Conservation (phyloP, 1,139 yeast genomes). For the Taphrina pruni region DNA sequence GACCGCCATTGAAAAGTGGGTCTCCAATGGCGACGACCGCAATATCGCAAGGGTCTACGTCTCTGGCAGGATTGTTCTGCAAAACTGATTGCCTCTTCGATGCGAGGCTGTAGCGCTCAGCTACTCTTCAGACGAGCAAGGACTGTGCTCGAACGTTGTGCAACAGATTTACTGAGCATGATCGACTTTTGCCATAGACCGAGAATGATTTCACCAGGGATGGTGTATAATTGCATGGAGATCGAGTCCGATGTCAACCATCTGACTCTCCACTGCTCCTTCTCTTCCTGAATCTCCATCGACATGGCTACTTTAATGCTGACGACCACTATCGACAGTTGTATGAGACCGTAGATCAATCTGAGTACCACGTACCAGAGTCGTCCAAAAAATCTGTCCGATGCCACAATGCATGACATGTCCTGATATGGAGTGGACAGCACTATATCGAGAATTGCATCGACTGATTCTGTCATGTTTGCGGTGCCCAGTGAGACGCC, state of each 20-base stretch:
- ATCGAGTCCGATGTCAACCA: neutral
- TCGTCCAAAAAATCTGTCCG: neutral
- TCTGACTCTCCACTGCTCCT: neutral
- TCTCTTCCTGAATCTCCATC: neutral
- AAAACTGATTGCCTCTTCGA: neutral
- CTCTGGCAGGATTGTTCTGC: slow-evolving; percentile 65
- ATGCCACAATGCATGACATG: neutral
- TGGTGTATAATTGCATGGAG: slow-evolving; percentile 13
- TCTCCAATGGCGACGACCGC: slow-evolving; percentile 93
- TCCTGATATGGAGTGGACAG: neutral
- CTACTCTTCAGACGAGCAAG: neutral
- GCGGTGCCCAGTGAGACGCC: neutral
- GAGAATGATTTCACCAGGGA: slow-evolving; percentile 2
- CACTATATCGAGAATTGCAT: neutral
- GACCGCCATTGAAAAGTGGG: slow-evolving; percentile 81
- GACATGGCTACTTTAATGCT: neutral
- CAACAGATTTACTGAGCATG: neutral
- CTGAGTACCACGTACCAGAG: slow-evolving; percentile 8
- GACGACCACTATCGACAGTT: neutral
- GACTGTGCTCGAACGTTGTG: neutral
- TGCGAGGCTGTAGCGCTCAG: neutral
- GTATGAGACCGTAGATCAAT: too few relatives aligned
- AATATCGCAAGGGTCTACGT: slow-evolving; percentile 84
- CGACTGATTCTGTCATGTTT: neutral
- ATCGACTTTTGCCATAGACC: neutral